A percentile compares a stretch with the other conserved stretches of the same genome.
phyloP scores from a whole-genome alignment of 2,329 filamentous ascomycete genomes.

The Penicillium oxalicum region DNA sequence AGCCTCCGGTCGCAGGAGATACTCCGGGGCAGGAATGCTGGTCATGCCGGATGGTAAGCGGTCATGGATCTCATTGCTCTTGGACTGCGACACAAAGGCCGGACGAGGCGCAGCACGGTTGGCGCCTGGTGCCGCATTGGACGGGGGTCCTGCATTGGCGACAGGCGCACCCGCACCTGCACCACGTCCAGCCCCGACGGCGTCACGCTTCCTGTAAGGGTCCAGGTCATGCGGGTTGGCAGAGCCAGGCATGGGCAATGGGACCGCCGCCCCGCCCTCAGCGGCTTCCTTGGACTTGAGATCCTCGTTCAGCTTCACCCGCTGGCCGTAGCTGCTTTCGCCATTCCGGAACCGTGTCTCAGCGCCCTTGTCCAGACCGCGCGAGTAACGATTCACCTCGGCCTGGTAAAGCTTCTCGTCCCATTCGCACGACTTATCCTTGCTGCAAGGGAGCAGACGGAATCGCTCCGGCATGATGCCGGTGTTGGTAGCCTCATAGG shows the following conservation, averaged over 20 bases:
- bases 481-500: slow-evolving; percentile 50
- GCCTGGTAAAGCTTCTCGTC: slow-evolving; percentile 36
- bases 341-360: slow-evolving; percentile 23
- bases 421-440: slow-evolving; percentile 45
- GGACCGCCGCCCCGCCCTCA: slow-evolving; percentile 7
- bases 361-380: slow-evolving; percentile 35
- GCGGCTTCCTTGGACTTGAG: slow-evolving; percentile 5
- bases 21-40: slow-evolving; percentile 34
- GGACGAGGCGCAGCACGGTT: slow-evolving; percentile 15
- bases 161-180: background rate
- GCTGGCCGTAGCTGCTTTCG: slow-evolving; percentile 21
- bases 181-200: slow-evolving; percentile 3
- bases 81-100: slow-evolving; percentile 28
- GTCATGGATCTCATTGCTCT: slow-evolving; percentile 32
- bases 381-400: slow-evolving; percentile 40
- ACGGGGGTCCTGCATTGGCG: slow-evolving; percentile 3
- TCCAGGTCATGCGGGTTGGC: slow-evolving; percentile 19
- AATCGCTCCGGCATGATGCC: slow-evolving; percentile 60
- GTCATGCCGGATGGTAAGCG: slow-evolving; percentile 41
- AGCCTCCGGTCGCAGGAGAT: slow-evolving; percentile 58
- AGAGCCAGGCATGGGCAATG: slow-evolving; percentile 21
- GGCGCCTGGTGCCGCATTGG: background rate
- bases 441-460: slow-evolving; percentile 47
- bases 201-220: slow-evolving; percentile 16
- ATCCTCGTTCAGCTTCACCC: slow-evolving; percentile 15